phyloP scores from a whole-genome alignment of 495 filamentous ascomycete species.

The Neurospora pannonica region DNA sequence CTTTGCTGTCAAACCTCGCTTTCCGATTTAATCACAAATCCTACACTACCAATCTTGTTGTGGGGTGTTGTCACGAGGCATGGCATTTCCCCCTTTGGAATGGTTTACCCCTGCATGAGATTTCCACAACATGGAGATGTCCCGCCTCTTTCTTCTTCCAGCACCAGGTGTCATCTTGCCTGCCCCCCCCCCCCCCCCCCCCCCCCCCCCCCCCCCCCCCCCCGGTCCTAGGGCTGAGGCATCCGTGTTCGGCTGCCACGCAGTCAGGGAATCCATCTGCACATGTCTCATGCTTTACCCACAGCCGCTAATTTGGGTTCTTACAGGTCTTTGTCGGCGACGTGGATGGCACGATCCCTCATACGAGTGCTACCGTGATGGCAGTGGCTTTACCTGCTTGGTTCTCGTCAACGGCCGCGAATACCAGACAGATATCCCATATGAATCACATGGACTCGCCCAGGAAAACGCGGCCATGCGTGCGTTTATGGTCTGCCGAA shows the following conservation, averaged over 20 bases:
- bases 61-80: slow-evolving; percentile 16
- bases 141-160: slow-evolving; percentile 15
- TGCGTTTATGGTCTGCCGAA: slow-evolving; percentile 95
- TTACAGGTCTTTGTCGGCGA: slow-evolving; percentile 85
- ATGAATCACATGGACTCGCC: slow-evolving; percentile 70
- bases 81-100: slow-evolving; percentile 13
- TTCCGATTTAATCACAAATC: not conserved
- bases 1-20: not conserved
- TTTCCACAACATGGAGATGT: slow-evolving; percentile 16
- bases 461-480: slow-evolving; percentile 94
- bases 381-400: slow-evolving; percentile 74
- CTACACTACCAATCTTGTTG: slow-evolving; percentile 13
- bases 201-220: too few relatives aligned
- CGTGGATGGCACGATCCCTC: slow-evolving; percentile 90
- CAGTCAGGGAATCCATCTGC: slow-evolving; percentile 16
- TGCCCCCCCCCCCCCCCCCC: too few relatives aligned
- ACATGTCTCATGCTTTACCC: not conserved
- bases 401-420: slow-evolving; percentile 94
- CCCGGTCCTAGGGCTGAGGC: slow-evolving; percentile 24
- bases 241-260: slow-evolving; percentile 38
- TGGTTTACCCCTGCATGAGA: slow-evolving; percentile 18
- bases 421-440: slow-evolving; percentile 85
- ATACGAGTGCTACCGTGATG: slow-evolving; percentile 70
- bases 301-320: slow-evolving; percentile 30
- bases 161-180: slow-evolving; percentile 7